These are phyloP conservation scores for Corynascus novoguineensis DNA, from an alignment of 495 filamentous ascomycete species.

Conservation along the genomic window DNA sequence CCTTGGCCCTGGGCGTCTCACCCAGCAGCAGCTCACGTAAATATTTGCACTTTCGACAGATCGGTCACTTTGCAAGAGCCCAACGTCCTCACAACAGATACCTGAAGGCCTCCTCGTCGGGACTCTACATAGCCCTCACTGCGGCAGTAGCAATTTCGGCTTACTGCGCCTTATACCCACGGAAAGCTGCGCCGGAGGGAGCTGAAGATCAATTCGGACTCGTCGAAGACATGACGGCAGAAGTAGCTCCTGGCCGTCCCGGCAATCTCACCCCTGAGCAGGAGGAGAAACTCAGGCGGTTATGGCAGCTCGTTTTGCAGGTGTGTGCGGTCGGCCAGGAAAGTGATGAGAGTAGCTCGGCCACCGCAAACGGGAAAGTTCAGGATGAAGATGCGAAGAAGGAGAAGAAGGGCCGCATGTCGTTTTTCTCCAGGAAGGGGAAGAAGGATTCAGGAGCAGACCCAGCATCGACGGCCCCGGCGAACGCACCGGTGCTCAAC, in stretches of 20 bases:
- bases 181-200: background rate
- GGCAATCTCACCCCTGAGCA: conserved; percentile 85
- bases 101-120: background rate
- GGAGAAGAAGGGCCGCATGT: conserved; percentile 60
- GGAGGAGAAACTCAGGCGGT: conserved; percentile 78
- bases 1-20: background rate
- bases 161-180: conserved; percentile 6
- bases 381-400: conserved; percentile 47
- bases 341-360: conserved; percentile 24
- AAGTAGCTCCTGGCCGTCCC: conserved; percentile 64
- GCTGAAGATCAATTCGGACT: background rate
- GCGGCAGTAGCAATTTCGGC: conserved; percentile 8
- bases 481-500: conserved; percentile 20
- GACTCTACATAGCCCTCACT: conserved; percentile 6
- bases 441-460: conserved; percentile 51
- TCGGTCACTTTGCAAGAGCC: background rate
- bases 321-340: conserved; percentile 63
- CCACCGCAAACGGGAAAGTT: conserved; percentile 10
- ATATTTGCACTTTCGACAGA: background rate
- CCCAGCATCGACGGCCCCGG: conserved; percentile 11
- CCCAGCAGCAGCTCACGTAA: background rate
- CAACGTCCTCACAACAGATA: background rate
- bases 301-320: conserved; percentile 74
- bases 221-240: conserved; percentile 35
- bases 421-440: conserved; percentile 54